Evolutionary conservation across 2,329 filamentous ascomycete genomes (phyloP).

Genomic region (Aspergillus pseudoterreus): DNA sequence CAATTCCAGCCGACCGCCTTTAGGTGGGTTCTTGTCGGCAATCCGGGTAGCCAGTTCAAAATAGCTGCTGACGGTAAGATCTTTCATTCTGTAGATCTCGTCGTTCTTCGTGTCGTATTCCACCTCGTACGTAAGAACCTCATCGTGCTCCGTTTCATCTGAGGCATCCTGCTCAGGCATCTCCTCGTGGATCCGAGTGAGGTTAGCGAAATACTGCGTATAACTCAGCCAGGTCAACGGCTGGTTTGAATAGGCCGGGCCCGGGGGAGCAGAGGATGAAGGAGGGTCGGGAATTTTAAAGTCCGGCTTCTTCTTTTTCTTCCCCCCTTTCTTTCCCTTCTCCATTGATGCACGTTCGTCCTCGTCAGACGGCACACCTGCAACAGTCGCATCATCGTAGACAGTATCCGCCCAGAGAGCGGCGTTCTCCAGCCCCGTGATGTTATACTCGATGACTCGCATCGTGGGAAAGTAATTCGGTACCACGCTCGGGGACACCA

Average conservation of each 20-base stretch:
- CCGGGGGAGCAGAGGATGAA: conserved; percentile 67
- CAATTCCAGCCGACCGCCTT: conserved; percentile 22
- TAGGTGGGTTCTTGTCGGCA: conserved; percentile 44
- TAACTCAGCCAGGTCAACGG: conserved; percentile 74
- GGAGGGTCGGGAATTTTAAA: conserved; percentile 68
- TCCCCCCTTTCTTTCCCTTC: conserved; percentile 40
- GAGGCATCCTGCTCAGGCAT: conserved; percentile 32
- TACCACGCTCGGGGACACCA: conserved; percentile 82
- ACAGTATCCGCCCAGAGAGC: conserved; percentile 29
- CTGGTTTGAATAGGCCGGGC: conserved; percentile 87
- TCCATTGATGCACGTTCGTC: conserved; percentile 22
- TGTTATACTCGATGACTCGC: conserved; percentile 93
- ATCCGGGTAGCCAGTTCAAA: conserved; percentile 78
- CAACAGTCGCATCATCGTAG: background rate
- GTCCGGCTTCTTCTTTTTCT: conserved; percentile 54
- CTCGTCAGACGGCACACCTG: conserved; percentile 3
- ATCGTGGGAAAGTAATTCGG: conserved; percentile 89
- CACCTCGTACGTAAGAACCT: conserved; percentile 70
- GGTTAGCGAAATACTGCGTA: conserved; percentile 88
- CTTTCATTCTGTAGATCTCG: conserved; percentile 67
- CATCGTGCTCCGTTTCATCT: conserved; percentile 53
- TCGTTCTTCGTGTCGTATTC: conserved; percentile 85
- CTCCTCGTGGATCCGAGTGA: conserved; percentile 84
- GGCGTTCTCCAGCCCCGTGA: conserved; percentile 65
- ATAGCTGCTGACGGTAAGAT: conserved; percentile 80